phyloP scores from a whole-genome alignment of 257 asterid genomes.

The Henckelia pumila region DNA sequence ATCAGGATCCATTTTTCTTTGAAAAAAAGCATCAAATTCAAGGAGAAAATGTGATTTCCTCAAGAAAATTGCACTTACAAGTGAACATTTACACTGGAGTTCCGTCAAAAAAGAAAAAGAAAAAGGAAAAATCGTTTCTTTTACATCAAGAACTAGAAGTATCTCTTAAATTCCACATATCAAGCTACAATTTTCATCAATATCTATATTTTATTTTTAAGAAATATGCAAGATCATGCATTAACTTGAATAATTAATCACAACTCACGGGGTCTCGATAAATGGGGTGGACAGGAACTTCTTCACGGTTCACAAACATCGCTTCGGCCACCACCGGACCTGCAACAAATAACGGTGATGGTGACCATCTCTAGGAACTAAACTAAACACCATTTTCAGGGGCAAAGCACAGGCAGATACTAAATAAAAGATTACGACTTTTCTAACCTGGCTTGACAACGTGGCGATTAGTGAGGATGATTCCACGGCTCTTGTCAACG shows the following conservation, averaged over 20 bases:
- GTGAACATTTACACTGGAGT: not conserved
- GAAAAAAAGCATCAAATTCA: not conserved
- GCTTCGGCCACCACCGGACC: slow-evolving; percentile 99
- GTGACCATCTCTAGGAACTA: slow-evolving; percentile 1
- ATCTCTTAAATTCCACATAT: not conserved
- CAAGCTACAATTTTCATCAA: slow-evolving; percentile 2
- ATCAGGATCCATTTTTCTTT: not conserved
- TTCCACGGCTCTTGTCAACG: slow-evolving; percentile 87
- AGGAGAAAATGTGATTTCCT: not conserved
- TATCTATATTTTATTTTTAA: too few relatives aligned
- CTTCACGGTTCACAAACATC: slow-evolving; percentile 93
- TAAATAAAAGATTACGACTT: not conserved
- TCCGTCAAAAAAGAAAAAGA: not conserved
- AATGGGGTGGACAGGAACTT: slow-evolving; percentile 80
- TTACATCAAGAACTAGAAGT: slow-evolving; percentile 15
- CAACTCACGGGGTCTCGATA: slow-evolving; percentile 93
- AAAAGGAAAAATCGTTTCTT: not conserved
- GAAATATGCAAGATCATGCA: not conserved
- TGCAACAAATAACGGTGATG: slow-evolving; percentile 25
- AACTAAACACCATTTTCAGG: slow-evolving; percentile 12
- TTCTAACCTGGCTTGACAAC: slow-evolving; percentile 85
- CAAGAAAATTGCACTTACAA: not conserved
- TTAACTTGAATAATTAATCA: slow-evolving; percentile 18
- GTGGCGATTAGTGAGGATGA: slow-evolving; percentile 91
- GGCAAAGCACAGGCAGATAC: not conserved